Base-by-base conservation (phyloP, 495 filamentous ascomycete species). In the Hyaloscypha variabilis region DNA sequence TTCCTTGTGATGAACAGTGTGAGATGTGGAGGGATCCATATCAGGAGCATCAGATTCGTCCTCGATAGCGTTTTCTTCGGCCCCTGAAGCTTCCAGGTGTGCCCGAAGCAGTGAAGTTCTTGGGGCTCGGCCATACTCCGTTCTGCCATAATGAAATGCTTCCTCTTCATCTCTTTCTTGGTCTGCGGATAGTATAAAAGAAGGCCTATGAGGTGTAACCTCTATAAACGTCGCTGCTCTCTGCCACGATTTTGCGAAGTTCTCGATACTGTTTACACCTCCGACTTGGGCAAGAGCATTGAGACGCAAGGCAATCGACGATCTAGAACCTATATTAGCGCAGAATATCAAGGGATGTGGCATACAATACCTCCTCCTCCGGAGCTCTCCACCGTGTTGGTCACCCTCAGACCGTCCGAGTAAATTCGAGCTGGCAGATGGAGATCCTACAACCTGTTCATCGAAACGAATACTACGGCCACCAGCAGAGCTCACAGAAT, bases 191-290 rank as follows among this genome's bases (percentile, higher is more conserved):
- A 87, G 82, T 31, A 90, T 77, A 69, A 96, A 91, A 25, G 91
- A 87, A 21, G 88, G 85, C 3, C 87, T 86, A 25, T 88, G 86
- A 6, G 92, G 90, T 19, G 93, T 83, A 57, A 96, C 89, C 73
- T 97, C 94, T 28, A 84, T 82, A 79, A 97, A 99, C 36, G 84
- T 87, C 4, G 94, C 93, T 36, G 95, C 95, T 71, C 95, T 87
- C 72, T 92, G 92, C 93, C 94, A 98, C 68, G 91, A 96, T 53
- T 91, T 87, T 55, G 95, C 91, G 74, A 99, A 99, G 71, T 94
- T 97, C 69, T 96, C 88, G 69, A 98, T 88, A 73, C 91, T 95
- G 75, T 99, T 99, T 57, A 92, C 89, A 30, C 95, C 95, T 49
- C 95, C 95, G 14, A 88, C 91, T 59, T 96, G 88, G 66, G 90